phyloP scores from a whole-genome alignment of 495 filamentous ascomycete genomes.

The Letharia lupina region DNA sequence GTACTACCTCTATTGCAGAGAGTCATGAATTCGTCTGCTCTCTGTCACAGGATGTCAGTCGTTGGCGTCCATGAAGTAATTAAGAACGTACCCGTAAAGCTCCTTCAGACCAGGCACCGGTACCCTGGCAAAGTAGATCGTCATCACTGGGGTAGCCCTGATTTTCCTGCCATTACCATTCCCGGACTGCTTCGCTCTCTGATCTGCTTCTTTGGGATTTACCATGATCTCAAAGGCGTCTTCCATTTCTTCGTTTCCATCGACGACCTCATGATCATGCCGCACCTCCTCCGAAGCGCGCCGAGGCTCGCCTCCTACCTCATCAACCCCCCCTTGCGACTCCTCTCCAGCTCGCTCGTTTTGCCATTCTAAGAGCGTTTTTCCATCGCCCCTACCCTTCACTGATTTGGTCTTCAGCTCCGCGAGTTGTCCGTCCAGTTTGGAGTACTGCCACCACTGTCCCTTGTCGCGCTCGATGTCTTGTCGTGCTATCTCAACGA shows the following conservation, averaged over 20 bases:
- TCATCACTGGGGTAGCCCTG: constrained; percentile 40
- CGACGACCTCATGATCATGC: constrained; percentile 11
- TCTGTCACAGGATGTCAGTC: constrained; percentile 5
- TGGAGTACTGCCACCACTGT: constrained; percentile 53
- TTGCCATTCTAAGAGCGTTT: constrained; percentile 6
- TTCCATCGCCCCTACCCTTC: constrained; percentile 14
- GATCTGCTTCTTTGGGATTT: constrained; percentile 30
- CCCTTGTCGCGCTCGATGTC: constrained; percentile 43
- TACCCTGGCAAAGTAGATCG: constrained; percentile 50
- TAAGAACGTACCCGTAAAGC: constrained; percentile 35
- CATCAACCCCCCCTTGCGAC: not conserved
- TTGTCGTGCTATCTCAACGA: constrained; percentile 57
- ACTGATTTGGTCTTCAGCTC: constrained; percentile 32
- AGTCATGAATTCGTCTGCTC: constrained; percentile 33
- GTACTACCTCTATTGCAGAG: not conserved
- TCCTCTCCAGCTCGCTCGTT: constrained; percentile 15
- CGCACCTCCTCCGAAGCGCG: not conserved
- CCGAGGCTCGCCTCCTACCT: constrained; percentile 1
- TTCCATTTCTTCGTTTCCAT: constrained; percentile 31
- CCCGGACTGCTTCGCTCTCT: constrained; percentile 5
- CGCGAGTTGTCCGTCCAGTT: constrained; percentile 28
- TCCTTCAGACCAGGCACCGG: constrained; percentile 44
- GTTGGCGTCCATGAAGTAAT: not conserved
- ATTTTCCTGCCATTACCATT: constrained; percentile 26
- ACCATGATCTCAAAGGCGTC: constrained; percentile 51